Percentiles rank a stretch among this genome's conserved stretches.
phyloP scores from a whole-genome alignment of 164 flowering plant species.

The Buxus sempervirens region DNA sequence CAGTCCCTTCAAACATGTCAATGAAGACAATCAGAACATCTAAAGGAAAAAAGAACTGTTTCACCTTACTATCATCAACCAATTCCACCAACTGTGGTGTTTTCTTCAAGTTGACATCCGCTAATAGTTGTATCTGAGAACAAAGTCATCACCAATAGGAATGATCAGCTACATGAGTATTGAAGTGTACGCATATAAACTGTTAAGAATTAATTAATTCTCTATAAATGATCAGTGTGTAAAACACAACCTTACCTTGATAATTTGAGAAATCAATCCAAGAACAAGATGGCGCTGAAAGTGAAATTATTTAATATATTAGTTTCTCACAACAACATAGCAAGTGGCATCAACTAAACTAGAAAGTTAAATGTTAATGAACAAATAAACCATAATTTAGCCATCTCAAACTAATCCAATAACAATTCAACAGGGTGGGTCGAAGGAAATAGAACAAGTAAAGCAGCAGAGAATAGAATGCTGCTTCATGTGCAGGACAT shows the following conservation, averaged over 20 bases:
- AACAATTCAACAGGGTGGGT: background rate
- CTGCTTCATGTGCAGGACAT: background rate
- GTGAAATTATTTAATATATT: conserved; percentile 14
- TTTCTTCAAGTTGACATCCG: conserved; percentile 89
- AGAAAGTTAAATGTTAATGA: background rate
- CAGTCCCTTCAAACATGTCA: background rate
- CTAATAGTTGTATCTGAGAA: conserved; percentile 80
- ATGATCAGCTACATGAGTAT: background rate
- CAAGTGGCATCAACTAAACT: background rate
- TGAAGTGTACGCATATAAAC: background rate
- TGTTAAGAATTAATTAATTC: background rate
- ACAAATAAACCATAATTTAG: background rate
- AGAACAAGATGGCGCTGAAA: conserved; percentile 91
- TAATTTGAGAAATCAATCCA: conserved; percentile 86
- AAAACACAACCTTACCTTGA: conserved; percentile 52
- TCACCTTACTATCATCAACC: conserved; percentile 81
- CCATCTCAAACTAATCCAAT: background rate
- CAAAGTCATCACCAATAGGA: background rate
- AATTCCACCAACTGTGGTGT: conserved; percentile 89
- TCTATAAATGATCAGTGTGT: background rate
- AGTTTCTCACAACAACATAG: conserved; percentile 6
- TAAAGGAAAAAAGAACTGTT: background rate
- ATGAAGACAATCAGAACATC: background rate
- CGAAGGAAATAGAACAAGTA: background rate
- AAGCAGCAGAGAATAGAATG: too few relatives aligned